Conservation (phyloP, 163 green algal genomes). For the Prototheca wickerhamii region DNA sequence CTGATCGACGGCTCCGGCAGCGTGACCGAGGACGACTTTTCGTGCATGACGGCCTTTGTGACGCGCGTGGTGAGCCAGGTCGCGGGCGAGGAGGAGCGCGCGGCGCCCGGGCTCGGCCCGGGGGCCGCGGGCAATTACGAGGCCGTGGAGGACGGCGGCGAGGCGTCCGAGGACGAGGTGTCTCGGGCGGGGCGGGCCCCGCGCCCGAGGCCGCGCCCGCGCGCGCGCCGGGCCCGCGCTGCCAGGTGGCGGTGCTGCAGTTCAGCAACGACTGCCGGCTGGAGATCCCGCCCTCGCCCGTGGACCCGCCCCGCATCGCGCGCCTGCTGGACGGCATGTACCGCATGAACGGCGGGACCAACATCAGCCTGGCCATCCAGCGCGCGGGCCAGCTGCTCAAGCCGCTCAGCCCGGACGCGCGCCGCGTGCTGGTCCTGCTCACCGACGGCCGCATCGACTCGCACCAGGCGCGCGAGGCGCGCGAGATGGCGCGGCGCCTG, state of each 20-base stretch:
- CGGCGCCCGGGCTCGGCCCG: neutral
- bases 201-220: neutral
- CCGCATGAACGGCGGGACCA: conserved; percentile 74
- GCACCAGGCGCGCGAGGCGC: conserved; percentile 39
- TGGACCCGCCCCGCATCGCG: neutral
- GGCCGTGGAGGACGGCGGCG: neutral
- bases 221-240: neutral
- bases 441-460: conserved; percentile 63
- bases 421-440: conserved; percentile 50
- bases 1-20: conserved; percentile 28
- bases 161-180: neutral
- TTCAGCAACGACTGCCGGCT: conserved; percentile 25
- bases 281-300: conserved; percentile 5
- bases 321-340: conserved; percentile 14
- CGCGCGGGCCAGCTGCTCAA: conserved; percentile 57
- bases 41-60: conserved; percentile 25
- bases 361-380: conserved; percentile 52
- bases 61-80: too few species aligned
- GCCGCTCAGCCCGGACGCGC: neutral
- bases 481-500: conserved; percentile 32
- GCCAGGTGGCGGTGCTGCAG: conserved; percentile 9
- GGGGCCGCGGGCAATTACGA: neutral
- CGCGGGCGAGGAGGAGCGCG: neutral
- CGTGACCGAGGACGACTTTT: conserved; percentile 34
- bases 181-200: too few species aligned